Evolutionary conservation across 1,284 basidiomycete genomes (phyloP).

Genomic region (Cutaneotrichosporon sp.): DNA sequence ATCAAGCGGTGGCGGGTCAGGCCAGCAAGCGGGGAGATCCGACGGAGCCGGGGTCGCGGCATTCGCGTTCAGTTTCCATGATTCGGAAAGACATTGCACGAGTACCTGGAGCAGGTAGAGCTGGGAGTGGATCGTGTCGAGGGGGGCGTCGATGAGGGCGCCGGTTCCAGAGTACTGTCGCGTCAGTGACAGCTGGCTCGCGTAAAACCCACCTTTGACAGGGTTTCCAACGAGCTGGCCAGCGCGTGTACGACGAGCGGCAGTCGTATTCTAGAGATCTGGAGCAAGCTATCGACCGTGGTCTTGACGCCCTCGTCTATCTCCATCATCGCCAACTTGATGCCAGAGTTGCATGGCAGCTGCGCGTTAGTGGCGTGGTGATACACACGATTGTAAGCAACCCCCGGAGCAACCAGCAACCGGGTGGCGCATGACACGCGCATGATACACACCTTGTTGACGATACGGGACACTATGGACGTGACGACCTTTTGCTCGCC

Average conservation of each 20-base stretch:
- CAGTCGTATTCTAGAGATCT: slow-evolving; percentile 67
- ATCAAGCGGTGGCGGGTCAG: slow-evolving; percentile 72
- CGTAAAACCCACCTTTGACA: slow-evolving; percentile 61
- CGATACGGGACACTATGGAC: slow-evolving; percentile 34
- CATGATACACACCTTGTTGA: slow-evolving; percentile 36
- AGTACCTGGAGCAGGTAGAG: slow-evolving; percentile 83
- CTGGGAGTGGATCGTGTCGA: slow-evolving; percentile 81
- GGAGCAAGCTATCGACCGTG: slow-evolving; percentile 70
- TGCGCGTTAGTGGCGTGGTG: slow-evolving; percentile 50
- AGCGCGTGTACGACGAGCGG: slow-evolving; percentile 74
- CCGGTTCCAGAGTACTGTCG: slow-evolving; percentile 41
- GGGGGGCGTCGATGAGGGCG: slow-evolving; percentile 51
- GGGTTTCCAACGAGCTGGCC: slow-evolving; percentile 65
- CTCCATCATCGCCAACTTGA: slow-evolving; percentile 66
- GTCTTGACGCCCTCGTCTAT: slow-evolving; percentile 65
- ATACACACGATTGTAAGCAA: not conserved
- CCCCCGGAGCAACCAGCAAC: too few species aligned
- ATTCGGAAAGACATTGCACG: slow-evolving; percentile 66
- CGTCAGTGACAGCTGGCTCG: slow-evolving; percentile 40
- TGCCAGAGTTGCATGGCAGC: slow-evolving; percentile 81
- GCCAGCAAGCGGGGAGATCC: slow-evolving; percentile 50
- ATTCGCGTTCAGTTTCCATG: slow-evolving; percentile 55
- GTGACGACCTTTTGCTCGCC: slow-evolving; percentile 39
- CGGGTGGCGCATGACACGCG: too few species aligned
- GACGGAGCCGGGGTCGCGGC: slow-evolving; percentile 13